Evolutionary conservation across 495 filamentous ascomycete genomes (phyloP).

Genomic region (Acidiella bohemica): DNA sequence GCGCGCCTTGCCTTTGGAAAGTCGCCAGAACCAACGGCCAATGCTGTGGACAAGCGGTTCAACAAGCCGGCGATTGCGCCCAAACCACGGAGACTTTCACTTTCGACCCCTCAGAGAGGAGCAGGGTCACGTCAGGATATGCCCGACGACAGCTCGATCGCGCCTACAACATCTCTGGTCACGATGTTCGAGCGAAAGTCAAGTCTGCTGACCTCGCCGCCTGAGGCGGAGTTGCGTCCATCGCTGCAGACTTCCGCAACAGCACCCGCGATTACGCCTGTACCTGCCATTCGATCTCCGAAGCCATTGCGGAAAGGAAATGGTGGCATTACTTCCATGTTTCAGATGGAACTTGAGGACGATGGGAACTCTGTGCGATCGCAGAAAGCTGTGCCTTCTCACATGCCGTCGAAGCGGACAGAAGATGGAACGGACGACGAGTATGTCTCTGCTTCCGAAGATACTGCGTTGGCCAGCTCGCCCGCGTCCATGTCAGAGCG

Average conservation of each 20-base stretch:
- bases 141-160: constrained; percentile 42
- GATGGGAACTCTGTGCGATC: too few species aligned
- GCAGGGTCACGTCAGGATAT: not conserved
- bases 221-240: too few species aligned
- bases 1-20: too few species aligned
- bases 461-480: constrained; percentile 1
- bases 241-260: too few species aligned
- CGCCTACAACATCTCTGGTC: constrained; percentile 44
- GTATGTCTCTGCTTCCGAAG: constrained; percentile 17
- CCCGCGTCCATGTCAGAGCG: constrained; percentile 3
- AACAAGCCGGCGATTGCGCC: constrained; percentile 6
- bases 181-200: constrained; percentile 42
- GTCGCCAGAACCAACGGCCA: not conserved
- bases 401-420: too few species aligned
- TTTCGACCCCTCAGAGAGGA: too few species aligned
- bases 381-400: too few species aligned
- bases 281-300: constrained; percentile 15
- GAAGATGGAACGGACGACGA: constrained; percentile 8
- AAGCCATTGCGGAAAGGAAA: constrained; percentile 12
- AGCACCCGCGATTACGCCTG: not conserved
- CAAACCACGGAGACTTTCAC: constrained; percentile 17
- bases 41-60: constrained; percentile 1
- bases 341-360: constrained; percentile 15
- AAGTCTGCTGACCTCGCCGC: not conserved
- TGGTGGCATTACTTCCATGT: constrained; percentile 17